A percentile compares a stretch with the other conserved stretches of the same genome.
These are phyloP conservation scores for Microbotryum scabiosae DNA, from an alignment of 1,284 basidiomycete species.

Conservation along the genomic window DNA sequence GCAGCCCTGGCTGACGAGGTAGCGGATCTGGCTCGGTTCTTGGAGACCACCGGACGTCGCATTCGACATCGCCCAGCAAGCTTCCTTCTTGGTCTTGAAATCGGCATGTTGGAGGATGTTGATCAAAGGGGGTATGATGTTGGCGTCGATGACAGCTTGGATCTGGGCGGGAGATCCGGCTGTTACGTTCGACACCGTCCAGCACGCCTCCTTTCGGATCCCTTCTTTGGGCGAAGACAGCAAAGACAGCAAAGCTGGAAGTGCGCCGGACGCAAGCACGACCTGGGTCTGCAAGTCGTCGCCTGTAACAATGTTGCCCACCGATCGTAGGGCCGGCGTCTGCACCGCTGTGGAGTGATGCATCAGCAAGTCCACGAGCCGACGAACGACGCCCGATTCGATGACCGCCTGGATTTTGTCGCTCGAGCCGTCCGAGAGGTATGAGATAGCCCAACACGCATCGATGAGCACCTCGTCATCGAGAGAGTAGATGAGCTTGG, in stretches of 20 bases:
- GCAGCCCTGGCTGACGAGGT: constrained; percentile 94
- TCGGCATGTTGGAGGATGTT: constrained; percentile 96
- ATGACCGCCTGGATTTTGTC: constrained; percentile 99
- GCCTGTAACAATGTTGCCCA: constrained; percentile 97
- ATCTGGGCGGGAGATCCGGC: constrained; percentile 95
- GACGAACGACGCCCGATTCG: constrained; percentile 93
- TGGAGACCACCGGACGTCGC: constrained; percentile 96
- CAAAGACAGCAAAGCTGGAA: constrained; percentile 82
- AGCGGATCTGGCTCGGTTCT: constrained; percentile 94
- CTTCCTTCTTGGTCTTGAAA: constrained; percentile 99
- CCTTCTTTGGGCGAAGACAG: constrained; percentile 95
- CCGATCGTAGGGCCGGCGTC: constrained; percentile 92
- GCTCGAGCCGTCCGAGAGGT: constrained; percentile 97
- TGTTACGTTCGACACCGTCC: constrained; percentile 99
- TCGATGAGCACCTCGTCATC: constrained; percentile 99
- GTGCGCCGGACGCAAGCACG: constrained; percentile 90
- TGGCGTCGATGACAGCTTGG: constrained; percentile 63
- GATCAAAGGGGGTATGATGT: constrained; percentile 93
- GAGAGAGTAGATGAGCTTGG: constrained; percentile 96
- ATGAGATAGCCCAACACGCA: constrained; percentile 99
- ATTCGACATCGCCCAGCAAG: constrained; percentile 99
- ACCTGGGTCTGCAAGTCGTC: constrained; percentile 99
- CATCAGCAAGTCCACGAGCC: constrained; percentile 95
- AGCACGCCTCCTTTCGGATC: constrained; percentile 89
- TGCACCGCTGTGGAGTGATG: constrained; percentile 97